Base-by-base conservation (phyloP, 192 early-diverging fungal genomes). In the Pilaira anomala region DNA sequence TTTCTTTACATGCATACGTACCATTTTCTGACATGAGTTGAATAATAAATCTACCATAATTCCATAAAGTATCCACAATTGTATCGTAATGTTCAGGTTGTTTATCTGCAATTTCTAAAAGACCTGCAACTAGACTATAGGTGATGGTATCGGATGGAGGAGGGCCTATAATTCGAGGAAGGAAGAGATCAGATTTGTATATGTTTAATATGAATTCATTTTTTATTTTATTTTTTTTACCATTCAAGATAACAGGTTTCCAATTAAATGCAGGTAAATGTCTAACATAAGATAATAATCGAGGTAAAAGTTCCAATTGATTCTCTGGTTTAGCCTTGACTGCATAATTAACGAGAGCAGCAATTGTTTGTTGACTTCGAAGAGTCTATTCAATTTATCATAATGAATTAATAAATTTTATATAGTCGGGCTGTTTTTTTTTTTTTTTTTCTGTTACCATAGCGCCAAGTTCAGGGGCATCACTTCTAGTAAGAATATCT, bases 41-140 rank as follows among this genome's bases (percentile, higher is more conserved):
- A 40, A 67, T 39, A 42, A 63, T 48, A 22, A 65, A 75, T 57
- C 74, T 68, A n/a, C 74, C 76, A 28, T 82, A 82, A 12, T 68
- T 68, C 80, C 80, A 82, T 33, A 82, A 63, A 9, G 73, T 71
- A 50, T 46, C 48, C n/a, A 73, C 72, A 22, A 82, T 61, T 28
- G 51, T 48, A 54, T 74, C 65, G 42, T 76, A 74, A 7, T 71
- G 66, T 13, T 61, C 48, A 16, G 75, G 63, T 14, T 66, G 53
- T 29, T 75, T 73, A 52, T 69, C 68, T 50, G 65, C 75, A 30
- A 82, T 76, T 9, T 76, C 72, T 46, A 82, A 65, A 9, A 82
- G 71, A 60, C 76, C 71, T 5, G 71, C 57, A 4, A 74, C 67
- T 28, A 82, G 66, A 44, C 74, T 74, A 56, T 62, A 82, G 2